Conservation (phyloP, 305 asterid genomes). For the Solanum chacoense region DNA sequence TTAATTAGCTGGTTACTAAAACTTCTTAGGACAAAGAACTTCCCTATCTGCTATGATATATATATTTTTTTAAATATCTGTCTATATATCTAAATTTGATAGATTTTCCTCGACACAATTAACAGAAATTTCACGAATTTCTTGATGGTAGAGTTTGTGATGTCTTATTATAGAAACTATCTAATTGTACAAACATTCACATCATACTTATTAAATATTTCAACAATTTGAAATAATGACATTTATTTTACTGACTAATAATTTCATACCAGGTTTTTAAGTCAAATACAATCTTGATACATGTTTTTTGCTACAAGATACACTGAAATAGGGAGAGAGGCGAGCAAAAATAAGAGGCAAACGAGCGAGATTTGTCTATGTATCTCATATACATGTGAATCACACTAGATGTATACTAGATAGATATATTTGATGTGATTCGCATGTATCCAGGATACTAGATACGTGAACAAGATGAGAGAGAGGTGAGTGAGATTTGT, state of each 20-base stretch:
- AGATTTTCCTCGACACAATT: neutral
- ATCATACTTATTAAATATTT: neutral
- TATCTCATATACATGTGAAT: neutral
- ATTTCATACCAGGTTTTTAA: too few species aligned
- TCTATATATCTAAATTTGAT: neutral
- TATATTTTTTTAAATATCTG: neutral
- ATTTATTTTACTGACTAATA: too few species aligned
- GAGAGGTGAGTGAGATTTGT: neutral
- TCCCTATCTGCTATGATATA: neutral
- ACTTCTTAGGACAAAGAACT: neutral
- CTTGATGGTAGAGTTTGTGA: neutral
- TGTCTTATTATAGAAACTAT: neutral
- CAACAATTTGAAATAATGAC: too few species aligned
- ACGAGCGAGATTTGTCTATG: neutral
- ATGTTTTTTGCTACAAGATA: neutral
- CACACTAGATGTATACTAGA: neutral
- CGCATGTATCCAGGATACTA: neutral
- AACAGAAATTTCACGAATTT: neutral
- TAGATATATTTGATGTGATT: neutral
- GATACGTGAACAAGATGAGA: neutral
- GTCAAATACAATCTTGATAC: neutral
- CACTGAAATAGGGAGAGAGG: neutral
- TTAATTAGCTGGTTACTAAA: neutral
- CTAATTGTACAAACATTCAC: neutral
- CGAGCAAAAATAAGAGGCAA: too few species aligned